Base-by-base conservation (phyloP, 306 rosid species). In the Arachis hypogaea region DNA sequence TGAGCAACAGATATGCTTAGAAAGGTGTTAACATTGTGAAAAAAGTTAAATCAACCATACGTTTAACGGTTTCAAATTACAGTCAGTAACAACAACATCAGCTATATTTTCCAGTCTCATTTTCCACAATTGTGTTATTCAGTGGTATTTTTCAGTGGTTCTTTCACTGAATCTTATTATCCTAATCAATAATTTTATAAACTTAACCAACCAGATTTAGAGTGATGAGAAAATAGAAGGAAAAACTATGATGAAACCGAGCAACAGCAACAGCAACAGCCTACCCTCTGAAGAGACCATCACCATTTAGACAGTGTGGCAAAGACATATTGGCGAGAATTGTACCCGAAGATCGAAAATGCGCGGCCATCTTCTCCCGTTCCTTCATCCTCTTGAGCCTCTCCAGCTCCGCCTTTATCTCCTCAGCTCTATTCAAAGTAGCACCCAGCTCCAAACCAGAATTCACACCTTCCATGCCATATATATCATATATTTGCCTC, bases 381-480 rank as follows among this genome's bases (percentile, higher is more conserved):
- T 92, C 97, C 88, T 81, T 87, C 87, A 75, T 73, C 80, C 65
- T 81, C 54, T 83, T 85, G 43, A 95, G 46, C 68, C 85, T 88
- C 77, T 90, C 98, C 59, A 95, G 85, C 66, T 92, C 97, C 7
- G 83, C 96, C 85, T 86, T 95, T 14, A 95, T 72, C 85, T 92
- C 97, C 59, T 92, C 92, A 6, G 86, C 97, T 80, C 69, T 89
- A 60, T 86, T 75, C 56, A 95, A 86, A 80, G 74, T 92, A 1
- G 93, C 68, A 74, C 98, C 99, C 70, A 95, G 85, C 71, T 95
- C 98, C 87, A 95, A 80, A 77, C 99, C 98, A 57, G 96, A 85
- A 30, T 68, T 78, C 88, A 95, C 77, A 5, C 98, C 98, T 82
- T 92, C 97, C 97, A 95, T 90, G 8, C 98, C 98, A 81, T 95